phyloP scores from a whole-genome alignment of 2,329 filamentous ascomycete species.

The Colletotrichum sp. region DNA sequence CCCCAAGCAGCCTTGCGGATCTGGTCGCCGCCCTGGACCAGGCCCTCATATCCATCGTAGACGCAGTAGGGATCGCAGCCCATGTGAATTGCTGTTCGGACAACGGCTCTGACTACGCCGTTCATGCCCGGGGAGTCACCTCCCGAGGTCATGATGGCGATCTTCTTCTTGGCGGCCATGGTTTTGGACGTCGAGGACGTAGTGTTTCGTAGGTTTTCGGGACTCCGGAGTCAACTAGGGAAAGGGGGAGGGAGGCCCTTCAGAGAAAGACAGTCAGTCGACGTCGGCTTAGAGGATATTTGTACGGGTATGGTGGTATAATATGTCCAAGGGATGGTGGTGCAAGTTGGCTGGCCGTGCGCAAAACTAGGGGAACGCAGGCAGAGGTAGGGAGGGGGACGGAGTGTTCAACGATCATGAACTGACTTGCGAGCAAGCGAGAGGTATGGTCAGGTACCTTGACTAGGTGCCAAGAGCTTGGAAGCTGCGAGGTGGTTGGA shows the following conservation, averaged over 20 bases:
- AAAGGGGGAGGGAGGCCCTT: background rate
- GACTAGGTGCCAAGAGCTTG: slow-evolving; percentile 11
- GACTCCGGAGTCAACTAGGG: background rate
- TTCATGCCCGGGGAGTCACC: slow-evolving; percentile 97
- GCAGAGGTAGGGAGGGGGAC: background rate
- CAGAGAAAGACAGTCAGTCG: background rate
- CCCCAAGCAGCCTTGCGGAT: slow-evolving; percentile 91
- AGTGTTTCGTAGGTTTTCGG: background rate
- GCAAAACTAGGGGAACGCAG: background rate
- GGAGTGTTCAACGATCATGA: slow-evolving; percentile 5
- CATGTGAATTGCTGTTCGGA: slow-evolving; percentile 88
- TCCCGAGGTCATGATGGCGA: slow-evolving; percentile 93
- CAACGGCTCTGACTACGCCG: slow-evolving; percentile 85
- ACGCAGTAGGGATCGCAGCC: slow-evolving; percentile 81
- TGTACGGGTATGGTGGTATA: background rate
- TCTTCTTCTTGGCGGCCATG: slow-evolving; percentile 64
- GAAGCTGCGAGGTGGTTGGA: slow-evolving; percentile 12
- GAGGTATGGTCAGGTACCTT: background rate
- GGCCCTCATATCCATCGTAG: slow-evolving; percentile 95
- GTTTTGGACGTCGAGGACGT: slow-evolving; percentile 15
- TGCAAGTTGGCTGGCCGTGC: slow-evolving; percentile 6
- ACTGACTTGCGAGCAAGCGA: background rate
- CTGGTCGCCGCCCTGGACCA: slow-evolving; percentile 87
- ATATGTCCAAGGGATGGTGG: slow-evolving; percentile 13
- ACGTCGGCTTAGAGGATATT: background rate